Evolutionary conservation across 805 yeast species (phyloP), one percentile per base, ranked within the genome.

Genomic region (Cyberlindnera veronae): DNA sequence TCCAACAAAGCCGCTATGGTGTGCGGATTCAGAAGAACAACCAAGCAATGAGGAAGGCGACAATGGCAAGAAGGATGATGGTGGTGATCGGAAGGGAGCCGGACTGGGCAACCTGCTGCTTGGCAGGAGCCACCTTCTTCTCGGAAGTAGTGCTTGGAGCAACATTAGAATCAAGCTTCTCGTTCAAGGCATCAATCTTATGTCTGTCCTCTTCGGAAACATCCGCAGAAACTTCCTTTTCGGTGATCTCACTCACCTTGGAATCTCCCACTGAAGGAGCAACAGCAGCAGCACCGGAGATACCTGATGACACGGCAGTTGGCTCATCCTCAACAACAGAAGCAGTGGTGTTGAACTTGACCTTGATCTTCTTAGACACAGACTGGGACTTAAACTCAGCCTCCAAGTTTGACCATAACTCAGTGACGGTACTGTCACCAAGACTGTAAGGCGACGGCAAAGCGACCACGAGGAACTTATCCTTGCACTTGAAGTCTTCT

Each of bases 401-500:
- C 60, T 83, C 90, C 59, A 88, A 72, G 40, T 73, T 67, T n/a
- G 83, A 57, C 96, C 96, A 89, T 54, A 75, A 65, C 35, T 81
- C 82, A 36, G 86, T 75, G 36, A 86, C 82, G 20, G 73, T 57
- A 31, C 74, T 68, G 38, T 77, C 79, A 46, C 74, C 74, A 46
- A 76, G 62, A 41, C 71, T 75, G 38, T 68, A 64, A 14, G 84
- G 79, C 45, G 88, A 77, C 34, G 96, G 95, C 50, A 89, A 73
- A 20, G 95, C 78, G 52, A 90, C 90, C 45, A 93, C 80, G 57
- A 91, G 77, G 63, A 93, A 93, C 68, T 93, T 93, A 67, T 93
- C 98, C 62, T 81, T 84, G 66, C 95, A 84, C 64, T 81, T 83
- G 66, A 74, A 78, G 57, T 79, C 88, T 36, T 77, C 64, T 3